Percentiles rank a stretch among this genome's conserved stretches.
Evolutionary conservation across 352 stramenopile genomes (phyloP).

Genomic region (Globisporangium yorkense): DNA sequence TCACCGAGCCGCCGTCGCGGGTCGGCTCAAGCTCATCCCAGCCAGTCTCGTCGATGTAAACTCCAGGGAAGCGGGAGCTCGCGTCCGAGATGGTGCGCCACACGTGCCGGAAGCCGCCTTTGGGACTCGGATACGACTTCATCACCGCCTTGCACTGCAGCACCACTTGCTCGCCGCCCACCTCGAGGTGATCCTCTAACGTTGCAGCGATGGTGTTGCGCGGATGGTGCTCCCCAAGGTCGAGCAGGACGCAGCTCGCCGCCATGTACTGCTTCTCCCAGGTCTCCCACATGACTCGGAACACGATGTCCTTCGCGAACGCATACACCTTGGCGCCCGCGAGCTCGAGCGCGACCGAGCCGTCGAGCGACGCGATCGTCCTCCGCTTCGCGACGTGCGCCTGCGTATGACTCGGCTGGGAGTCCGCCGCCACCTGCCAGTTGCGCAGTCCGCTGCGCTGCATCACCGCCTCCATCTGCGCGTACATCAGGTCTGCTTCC

Average conservation of each 20-base stretch:
- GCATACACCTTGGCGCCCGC: not conserved
- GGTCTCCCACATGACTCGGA: not conserved
- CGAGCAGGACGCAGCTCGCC: not conserved
- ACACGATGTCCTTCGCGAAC: not conserved
- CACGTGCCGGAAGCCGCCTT: not conserved
- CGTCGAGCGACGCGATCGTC: not conserved
- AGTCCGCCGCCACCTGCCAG: conserved; percentile 27
- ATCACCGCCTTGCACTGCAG: not conserved
- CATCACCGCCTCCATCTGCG: conserved; percentile 17
- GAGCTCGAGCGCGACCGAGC: conserved; percentile 4
- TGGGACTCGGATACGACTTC: not conserved
- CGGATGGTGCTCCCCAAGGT: not conserved
- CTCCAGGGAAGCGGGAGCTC: not conserved
- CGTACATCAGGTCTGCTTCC: conserved; percentile 1
- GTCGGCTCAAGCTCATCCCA: conserved; percentile 3
- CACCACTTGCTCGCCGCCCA: not conserved
- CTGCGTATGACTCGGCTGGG: conserved; percentile 15
- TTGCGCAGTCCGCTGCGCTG: conserved; percentile 28
- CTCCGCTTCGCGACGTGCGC: not conserved
- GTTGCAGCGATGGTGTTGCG: not conserved
- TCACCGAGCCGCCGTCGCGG: not conserved
- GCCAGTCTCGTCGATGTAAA: conserved; percentile 1
- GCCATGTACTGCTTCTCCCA: conserved; percentile 7
- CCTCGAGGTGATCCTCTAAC: not conserved
- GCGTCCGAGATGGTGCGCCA: not conserved